phyloP scores from a whole-genome alignment of 2,329 filamentous ascomycete genomes.

The Aspergillus ibericus region DNA sequence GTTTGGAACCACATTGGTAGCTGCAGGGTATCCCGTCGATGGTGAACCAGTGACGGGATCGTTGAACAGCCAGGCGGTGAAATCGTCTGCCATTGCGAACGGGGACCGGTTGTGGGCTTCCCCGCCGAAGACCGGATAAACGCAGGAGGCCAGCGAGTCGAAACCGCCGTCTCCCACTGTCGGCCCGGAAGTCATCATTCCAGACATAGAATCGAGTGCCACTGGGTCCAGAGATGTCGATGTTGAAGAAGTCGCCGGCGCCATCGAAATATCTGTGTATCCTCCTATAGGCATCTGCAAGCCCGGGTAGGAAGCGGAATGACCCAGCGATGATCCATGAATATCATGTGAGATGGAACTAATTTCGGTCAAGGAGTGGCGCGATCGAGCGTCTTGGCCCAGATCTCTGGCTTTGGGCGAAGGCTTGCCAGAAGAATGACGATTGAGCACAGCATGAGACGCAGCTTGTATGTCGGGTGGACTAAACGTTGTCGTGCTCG shows the following conservation, averaged over 20 bases:
- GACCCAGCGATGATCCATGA: constrained; percentile 19
- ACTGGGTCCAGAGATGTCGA: constrained; percentile 28
- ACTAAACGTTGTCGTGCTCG: constrained; percentile 26
- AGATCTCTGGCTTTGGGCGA: constrained; percentile 20
- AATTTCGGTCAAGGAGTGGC: constrained; percentile 10
- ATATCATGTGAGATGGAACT: constrained; percentile 21
- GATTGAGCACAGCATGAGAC: constrained; percentile 18
- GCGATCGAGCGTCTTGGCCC: constrained; percentile 14
- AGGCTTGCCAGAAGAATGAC: constrained; percentile 13
- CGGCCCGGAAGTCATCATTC: constrained; percentile 26
- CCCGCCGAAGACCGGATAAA: constrained; percentile 83
- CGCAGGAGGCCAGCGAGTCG: constrained; percentile 40
- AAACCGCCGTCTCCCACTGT: constrained; percentile 29
- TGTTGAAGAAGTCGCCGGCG: constrained; percentile 19
- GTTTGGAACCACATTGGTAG: constrained; percentile 42
- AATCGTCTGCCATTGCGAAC: constrained; percentile 83
- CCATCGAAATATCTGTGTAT: constrained; percentile 23
- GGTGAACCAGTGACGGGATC: constrained; percentile 59
- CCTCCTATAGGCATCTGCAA: constrained; percentile 20
- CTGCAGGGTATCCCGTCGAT: constrained; percentile 49
- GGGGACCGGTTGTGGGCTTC: constrained; percentile 84
- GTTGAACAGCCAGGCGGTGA: constrained; percentile 81
- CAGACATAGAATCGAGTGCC: constrained; percentile 25
- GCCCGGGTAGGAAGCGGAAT: constrained; percentile 17
- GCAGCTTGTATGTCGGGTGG: constrained; percentile 23